Evolutionary conservation across 495 filamentous ascomycete species (phyloP), one percentile per base, ranked within the genome.

Genomic region (Hypoxylon lienhwacheense): DNA sequence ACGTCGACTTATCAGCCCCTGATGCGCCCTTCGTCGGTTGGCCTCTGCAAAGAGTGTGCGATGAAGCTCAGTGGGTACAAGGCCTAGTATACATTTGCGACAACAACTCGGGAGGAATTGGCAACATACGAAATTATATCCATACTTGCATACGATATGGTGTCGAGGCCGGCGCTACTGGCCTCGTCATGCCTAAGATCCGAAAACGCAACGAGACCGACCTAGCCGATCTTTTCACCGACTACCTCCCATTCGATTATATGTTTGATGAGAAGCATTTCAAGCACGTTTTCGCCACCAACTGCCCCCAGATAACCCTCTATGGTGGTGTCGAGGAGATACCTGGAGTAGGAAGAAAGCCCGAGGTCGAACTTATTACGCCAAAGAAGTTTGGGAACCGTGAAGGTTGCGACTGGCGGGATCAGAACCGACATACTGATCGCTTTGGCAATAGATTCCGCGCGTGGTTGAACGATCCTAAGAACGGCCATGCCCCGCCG

Each of bases 61-160:
- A 68, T 4, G 77, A 78, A 47, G 66, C 70, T 1, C 51, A 31
- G 0, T 76, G 70, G 70, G 64, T 65, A 0, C 64, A 71, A 1
- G 75, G 75, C 1, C 26, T 78, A 14, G 64, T 76, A 4, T 80
- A 73, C 34, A 69, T 71, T 15, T 80, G 77, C 61, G 76, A 78
- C 61, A 77, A 78, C 56, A 80, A 78, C 53, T 77, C 75, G 0
- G 77, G 77, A 3, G 77, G 77, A 1, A 72, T 79, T 39, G 76
- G 77, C 4, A 80, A 80, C 36, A 79, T 80, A 26, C 66, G 77
- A 41, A 78, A 77, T 49, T 80, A 74, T 56, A 77, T 80, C 37
- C 66, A 79, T 8, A 77, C 72, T 19, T 80, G 77, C 49, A 34
- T 79, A 5, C 72, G 77, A n/a, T 79, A 76, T 54, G 74, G 69